These are phyloP conservation scores for Suhomyces kunorum DNA, from an alignment of 1,139 yeast genomes.

Conservation along the genomic window DNA sequence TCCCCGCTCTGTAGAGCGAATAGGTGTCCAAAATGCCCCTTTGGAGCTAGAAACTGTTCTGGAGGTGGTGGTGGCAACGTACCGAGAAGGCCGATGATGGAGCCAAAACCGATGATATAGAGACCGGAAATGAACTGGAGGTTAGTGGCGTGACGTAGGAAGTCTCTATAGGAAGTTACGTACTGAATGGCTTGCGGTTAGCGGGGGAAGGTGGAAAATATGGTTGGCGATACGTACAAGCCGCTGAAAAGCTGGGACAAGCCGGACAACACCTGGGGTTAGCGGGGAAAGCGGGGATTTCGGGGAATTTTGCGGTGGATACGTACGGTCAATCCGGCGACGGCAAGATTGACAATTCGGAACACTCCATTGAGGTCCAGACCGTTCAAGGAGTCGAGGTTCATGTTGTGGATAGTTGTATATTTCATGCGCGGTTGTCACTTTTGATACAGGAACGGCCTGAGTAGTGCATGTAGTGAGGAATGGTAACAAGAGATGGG, in stretches of 20 bases:
- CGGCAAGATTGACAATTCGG: slow-evolving; percentile 62
- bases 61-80: slow-evolving; percentile 28
- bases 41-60: too few relatives aligned
- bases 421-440: not conserved
- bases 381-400: slow-evolving; percentile 21
- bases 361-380: slow-evolving; percentile 53
- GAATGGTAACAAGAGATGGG: too few relatives aligned
- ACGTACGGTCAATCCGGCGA: slow-evolving; percentile 64
- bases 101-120: slow-evolving; percentile 57
- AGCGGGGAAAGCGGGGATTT: slow-evolving; percentile 15
- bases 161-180: slow-evolving; percentile 14
- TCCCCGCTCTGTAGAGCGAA: too few relatives aligned
- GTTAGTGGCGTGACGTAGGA: slow-evolving; percentile 10
- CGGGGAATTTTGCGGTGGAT: slow-evolving; percentile 24
- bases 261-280: slow-evolving; percentile 54
- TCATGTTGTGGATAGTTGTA: slow-evolving; percentile 10
- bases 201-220: slow-evolving; percentile 6
- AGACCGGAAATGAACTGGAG: slow-evolving; percentile 54
- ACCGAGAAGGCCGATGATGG: slow-evolving; percentile 55
- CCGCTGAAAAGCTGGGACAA: slow-evolving; percentile 60
- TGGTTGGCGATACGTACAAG: slow-evolving; percentile 40
- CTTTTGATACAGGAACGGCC: slow-evolving; percentile 1
- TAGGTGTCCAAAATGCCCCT: too few relatives aligned
- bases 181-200: slow-evolving; percentile 35
- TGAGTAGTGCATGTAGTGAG: not conserved